phyloP scores from a whole-genome alignment of 1,139 yeast genomes.

The Candida neerlandica region DNA sequence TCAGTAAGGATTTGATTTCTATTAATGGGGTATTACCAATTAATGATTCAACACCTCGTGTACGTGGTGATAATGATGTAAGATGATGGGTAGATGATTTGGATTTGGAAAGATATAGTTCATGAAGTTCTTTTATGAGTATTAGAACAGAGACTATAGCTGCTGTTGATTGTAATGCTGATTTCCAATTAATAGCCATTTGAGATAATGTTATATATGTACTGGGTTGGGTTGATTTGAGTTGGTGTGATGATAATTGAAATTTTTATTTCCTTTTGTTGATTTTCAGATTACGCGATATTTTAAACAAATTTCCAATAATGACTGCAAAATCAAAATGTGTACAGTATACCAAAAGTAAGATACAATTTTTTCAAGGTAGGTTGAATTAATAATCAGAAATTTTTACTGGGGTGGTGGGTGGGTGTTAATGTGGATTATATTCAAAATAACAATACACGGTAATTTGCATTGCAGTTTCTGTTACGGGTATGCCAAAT shows the following conservation, averaged over 20 bases:
- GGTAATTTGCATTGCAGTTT: too few species aligned
- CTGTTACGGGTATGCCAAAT: not conserved
- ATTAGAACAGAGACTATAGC: conserved; percentile 19
- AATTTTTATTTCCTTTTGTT: not conserved
- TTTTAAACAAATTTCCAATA: too few species aligned
- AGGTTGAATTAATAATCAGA: too few species aligned
- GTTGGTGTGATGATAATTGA: not conserved
- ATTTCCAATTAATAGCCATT: conserved; percentile 15
- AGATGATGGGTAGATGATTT: conserved; percentile 11
- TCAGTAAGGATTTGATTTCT: conserved; percentile 73
- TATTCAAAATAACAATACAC: too few species aligned
- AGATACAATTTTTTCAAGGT: too few species aligned
- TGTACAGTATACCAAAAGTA: too few species aligned
- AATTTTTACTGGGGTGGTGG: too few species aligned
- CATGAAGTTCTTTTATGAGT: conserved; percentile 18
- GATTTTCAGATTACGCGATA: too few species aligned
- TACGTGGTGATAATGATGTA: conserved; percentile 30
- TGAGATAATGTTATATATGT: too few species aligned
- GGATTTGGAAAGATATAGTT: conserved; percentile 4
- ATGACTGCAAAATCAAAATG: too few species aligned
- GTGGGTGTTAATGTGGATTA: too few species aligned
- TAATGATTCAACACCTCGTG: conserved; percentile 51
- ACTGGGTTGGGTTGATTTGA: conserved; percentile 5
- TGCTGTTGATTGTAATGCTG: conserved; percentile 20
- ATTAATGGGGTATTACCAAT: conserved; percentile 92